Evolutionary conservation across 179 eudicot species (phyloP), one percentile per base, ranked within the genome.

Genomic region (Spergularia azorica): DNA sequence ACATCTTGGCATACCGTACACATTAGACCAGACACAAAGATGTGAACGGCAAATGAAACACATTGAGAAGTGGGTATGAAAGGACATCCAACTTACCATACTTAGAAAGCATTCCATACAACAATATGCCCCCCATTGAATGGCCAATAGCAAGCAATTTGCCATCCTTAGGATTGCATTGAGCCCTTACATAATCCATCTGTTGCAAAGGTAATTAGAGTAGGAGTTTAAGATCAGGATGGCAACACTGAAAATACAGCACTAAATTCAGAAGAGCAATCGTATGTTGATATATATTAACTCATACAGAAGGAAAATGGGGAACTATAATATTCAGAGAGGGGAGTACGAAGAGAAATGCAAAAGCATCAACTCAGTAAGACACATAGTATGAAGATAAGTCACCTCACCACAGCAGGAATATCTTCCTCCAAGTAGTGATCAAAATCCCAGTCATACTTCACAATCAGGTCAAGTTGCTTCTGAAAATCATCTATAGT

Each of bases 401-500:
- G 97, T 90, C 94, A 89, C 93, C 99, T 94, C 92, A 96, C 99
- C 98, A 86, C 99, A 84, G 87, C 92, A 82, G 99, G 99, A 73
- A 96, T 82, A 77, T 96, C 98, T 79, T 95, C 98, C 79, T 96
- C 99, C 87, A 96, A 83, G 71, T 91, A 91, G 80, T 89, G 87
- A 80, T 94, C 98, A 74, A 96, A 91, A 84, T 96, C 99, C 99
- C 99, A 96, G 82, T 94, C 94, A 87, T 91, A 94, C 82, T 88
- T 86, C 80, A 96, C 88, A 63, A 96, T 91, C 86, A 96, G 83
- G 72, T 94, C 96, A 80, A 96, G 88, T 66, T 96, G 99, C 70
- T 90, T 96, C 81, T 92, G 96, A 78, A 94, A 88, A 84, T 96
- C 98, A 67, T 91, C 98, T 57, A 96, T 76, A 12, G 92, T 94